Base-by-base conservation (phyloP, 2,329 filamentous ascomycete species). In the Fusarium sp. region DNA sequence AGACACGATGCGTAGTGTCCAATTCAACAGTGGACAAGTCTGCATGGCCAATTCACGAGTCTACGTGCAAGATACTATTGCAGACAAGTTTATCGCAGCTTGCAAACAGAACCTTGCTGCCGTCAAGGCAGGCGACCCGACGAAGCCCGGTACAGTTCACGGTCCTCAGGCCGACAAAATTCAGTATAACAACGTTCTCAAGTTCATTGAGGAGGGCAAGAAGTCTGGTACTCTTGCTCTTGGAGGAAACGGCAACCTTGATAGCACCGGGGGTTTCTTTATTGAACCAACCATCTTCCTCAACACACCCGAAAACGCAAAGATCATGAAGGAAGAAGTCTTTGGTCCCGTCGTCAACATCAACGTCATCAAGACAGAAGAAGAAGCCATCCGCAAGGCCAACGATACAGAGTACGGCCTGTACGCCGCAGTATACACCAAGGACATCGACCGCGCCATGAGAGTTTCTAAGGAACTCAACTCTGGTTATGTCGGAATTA, bases 341-440 rank as follows among this genome's bases (percentile, higher is more conserved):
- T 92, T 92, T 70, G 90, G 91, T 0, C 90, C 91, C 0, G 90
- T 93, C 5, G 87, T 90, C 0, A 86, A 86, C 27, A 87, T 92
- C 71, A 86, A 86, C 62, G 85, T 69, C 82, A 82, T 84, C 63
- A 74, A 74, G 22, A 78, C 77, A 0, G 82, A 83, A 29, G 75
- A 75, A 0, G 81, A 83, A 44, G 82, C 80, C 0, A 58, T 84
- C 1, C 61, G 51, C 6, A 75, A 78, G 9, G 81, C 81, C 0
- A 83, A 83, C 55, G 72, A 89, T 69, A 87, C 86, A 1, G 85
- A 83, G 2, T 90, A 88, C 73, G 89, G 89, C 2, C 82, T 91
- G 0, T 88, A 87, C 8, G 85, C 86, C 4, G 85, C 88, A 0
- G 82, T 92, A 0, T 91, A 90, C 72, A 90, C 89, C 0, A 83